These are phyloP conservation scores for Coemansia sp. DNA, from an alignment of 192 early-diverging fungal genomes.

Conservation along the genomic window DNA sequence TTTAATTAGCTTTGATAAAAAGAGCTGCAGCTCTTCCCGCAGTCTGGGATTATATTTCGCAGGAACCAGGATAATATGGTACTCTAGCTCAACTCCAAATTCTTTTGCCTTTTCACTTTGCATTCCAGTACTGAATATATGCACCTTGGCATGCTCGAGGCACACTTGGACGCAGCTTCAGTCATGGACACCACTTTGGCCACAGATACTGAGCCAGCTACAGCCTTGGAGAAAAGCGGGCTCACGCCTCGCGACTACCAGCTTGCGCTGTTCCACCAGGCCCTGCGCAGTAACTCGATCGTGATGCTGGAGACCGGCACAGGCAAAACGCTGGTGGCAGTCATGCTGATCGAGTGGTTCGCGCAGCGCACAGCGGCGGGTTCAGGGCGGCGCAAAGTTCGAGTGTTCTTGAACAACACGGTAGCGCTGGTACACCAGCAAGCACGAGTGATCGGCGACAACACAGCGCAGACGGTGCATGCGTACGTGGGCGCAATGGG, in stretches of 20 bases:
- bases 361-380: slow-evolving; percentile 26
- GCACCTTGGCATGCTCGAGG: too few relatives aligned
- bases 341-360: slow-evolving; percentile 82
- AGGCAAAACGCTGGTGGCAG: slow-evolving; percentile 90
- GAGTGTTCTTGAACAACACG: slow-evolving; percentile 81
- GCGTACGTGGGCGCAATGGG: slow-evolving; percentile 68
- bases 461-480: slow-evolving; percentile 64
- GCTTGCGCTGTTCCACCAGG: slow-evolving; percentile 67
- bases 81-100: too few relatives aligned
- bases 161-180: too few relatives aligned
- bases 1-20: too few relatives aligned
- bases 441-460: slow-evolving; percentile 67
- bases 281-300: slow-evolving; percentile 74
- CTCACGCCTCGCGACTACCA: slow-evolving; percentile 76
- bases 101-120: too few relatives aligned
- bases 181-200: too few relatives aligned
- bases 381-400: slow-evolving; percentile 19
- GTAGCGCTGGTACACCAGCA: slow-evolving; percentile 90
- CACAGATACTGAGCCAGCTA: too few relatives aligned
- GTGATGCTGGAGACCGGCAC: slow-evolving; percentile 90
- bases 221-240: slow-evolving; percentile 13
- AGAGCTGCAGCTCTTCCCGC: too few relatives aligned
- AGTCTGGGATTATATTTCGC: too few relatives aligned
- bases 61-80: too few relatives aligned
- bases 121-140: too few relatives aligned